These are phyloP conservation scores for Hanseniaspora meyeri DNA, from an alignment of 805 yeast species.

Conservation along the genomic window DNA sequence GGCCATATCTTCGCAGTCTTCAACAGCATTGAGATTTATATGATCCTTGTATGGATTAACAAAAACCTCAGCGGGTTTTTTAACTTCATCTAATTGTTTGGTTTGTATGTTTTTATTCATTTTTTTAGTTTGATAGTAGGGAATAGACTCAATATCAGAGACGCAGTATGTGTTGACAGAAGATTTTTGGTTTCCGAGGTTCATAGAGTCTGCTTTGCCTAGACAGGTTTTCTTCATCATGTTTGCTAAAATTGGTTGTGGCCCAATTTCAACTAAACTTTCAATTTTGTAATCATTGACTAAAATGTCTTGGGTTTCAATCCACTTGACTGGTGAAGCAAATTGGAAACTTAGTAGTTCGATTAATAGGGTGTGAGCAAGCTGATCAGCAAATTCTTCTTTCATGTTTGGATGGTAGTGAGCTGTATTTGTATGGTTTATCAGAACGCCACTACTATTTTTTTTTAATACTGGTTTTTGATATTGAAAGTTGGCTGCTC, in stretches of 20 bases:
- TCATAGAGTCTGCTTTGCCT: constrained; percentile 57
- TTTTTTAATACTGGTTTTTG: too few relatives aligned
- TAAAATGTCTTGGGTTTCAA: constrained; percentile 83
- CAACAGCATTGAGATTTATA: neutral
- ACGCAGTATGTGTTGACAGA: constrained; percentile 46
- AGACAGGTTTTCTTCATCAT: constrained; percentile 81
- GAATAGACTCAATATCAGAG: constrained; percentile 71
- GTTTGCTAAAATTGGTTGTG: constrained; percentile 82
- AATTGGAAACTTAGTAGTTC: constrained; percentile 84
- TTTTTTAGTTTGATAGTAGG: constrained; percentile 44
- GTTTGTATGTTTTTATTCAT: constrained; percentile 15
- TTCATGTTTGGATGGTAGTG: neutral
- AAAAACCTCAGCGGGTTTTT: neutral
- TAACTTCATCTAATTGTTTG: neutral
- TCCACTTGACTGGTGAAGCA: constrained; percentile 91
- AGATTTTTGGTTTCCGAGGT: neutral
- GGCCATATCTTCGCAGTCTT: neutral
- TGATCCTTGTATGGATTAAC: neutral
- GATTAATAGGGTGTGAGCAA: constrained; percentile 70
- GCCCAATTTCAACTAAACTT: constrained; percentile 81
- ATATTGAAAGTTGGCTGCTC: too few relatives aligned
- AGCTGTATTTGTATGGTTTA: neutral
- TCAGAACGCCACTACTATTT: too few relatives aligned
- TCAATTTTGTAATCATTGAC: constrained; percentile 70
- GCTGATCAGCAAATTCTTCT: constrained; percentile 78